Evolutionary conservation across 768 basidiomycete species (phyloP).

Genomic region (Suillus sp.): DNA sequence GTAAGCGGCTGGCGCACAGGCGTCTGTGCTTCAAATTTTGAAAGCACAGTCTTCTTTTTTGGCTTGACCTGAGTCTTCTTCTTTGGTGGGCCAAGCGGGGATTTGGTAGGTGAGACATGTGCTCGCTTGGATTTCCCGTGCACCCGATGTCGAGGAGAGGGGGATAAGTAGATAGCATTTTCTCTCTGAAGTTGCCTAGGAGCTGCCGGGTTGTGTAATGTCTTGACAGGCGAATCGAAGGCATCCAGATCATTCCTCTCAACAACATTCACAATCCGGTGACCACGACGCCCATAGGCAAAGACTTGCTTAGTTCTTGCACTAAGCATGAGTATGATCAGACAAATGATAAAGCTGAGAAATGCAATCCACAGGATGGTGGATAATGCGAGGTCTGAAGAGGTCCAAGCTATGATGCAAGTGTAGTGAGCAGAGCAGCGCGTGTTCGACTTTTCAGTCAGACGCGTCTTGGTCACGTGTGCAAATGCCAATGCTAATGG

Average conservation of each 20-base stretch:
- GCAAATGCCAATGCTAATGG: not conserved
- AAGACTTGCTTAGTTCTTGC: conserved; percentile 65
- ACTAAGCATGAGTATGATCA: conserved; percentile 48
- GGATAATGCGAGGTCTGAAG: not conserved
- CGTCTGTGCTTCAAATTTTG: conserved; percentile 21
- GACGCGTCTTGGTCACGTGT: conserved; percentile 14
- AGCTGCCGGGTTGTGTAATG: not conserved
- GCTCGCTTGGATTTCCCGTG: conserved; percentile 19
- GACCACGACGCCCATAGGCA: conserved; percentile 63
- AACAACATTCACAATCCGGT: conserved; percentile 56
- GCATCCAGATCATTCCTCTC: conserved; percentile 24
- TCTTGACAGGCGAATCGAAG: conserved; percentile 11
- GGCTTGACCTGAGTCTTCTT: conserved; percentile 27
- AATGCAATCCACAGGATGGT: not conserved
- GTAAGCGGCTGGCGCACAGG: conserved; percentile 43
- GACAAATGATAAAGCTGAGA: not conserved
- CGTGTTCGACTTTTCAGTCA: not conserved
- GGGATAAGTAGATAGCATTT: conserved; percentile 27
- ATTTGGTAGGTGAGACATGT: conserved; percentile 21
- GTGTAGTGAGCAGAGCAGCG: not conserved
- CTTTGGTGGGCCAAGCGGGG: conserved; percentile 32
- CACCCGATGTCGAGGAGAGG: conserved; percentile 18
- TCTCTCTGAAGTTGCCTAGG: conserved; percentile 22
- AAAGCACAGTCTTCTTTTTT: conserved; percentile 19
- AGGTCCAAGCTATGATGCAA: not conserved